phyloP scores from a whole-genome alignment of 140 eudicot genomes.

The Anethum foeniculum region DNA sequence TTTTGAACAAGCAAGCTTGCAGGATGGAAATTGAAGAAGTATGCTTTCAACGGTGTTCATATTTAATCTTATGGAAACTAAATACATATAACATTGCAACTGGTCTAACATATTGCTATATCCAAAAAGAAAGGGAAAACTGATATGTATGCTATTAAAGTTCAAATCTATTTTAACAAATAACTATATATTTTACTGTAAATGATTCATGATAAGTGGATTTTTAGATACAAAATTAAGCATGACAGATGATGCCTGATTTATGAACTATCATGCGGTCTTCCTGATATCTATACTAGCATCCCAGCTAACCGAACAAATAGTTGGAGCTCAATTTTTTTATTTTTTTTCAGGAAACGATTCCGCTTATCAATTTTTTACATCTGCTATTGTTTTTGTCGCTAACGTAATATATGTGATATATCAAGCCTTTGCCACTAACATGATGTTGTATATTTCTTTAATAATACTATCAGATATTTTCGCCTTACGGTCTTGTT shows the following conservation, averaged over 20 bases:
- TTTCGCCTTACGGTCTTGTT: conserved; percentile 69
- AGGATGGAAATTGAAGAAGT: conserved; percentile 61
- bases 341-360: neutral
- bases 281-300: neutral
- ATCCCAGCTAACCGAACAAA: neutral
- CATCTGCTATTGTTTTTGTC: neutral
- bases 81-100: neutral
- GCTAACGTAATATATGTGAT: neutral
- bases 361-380: neutral
- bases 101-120: neutral
- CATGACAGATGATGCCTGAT: neutral
- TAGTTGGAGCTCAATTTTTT: neutral
- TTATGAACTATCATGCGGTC: neutral
- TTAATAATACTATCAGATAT: conserved; percentile 48
- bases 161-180: neutral
- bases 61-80: neutral
- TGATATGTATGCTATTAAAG: neutral
- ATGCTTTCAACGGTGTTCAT: conserved; percentile 18
- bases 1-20: conserved; percentile 62
- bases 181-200: neutral
- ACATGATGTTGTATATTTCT: conserved; percentile 5
- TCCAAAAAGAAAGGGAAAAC: neutral
- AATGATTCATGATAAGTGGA: neutral
- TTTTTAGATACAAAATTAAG: neutral
- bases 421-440: neutral